These are phyloP conservation scores for Phytophthora niederhauseri DNA, from an alignment of 352 stramenopile species.

Conservation along the genomic window DNA sequence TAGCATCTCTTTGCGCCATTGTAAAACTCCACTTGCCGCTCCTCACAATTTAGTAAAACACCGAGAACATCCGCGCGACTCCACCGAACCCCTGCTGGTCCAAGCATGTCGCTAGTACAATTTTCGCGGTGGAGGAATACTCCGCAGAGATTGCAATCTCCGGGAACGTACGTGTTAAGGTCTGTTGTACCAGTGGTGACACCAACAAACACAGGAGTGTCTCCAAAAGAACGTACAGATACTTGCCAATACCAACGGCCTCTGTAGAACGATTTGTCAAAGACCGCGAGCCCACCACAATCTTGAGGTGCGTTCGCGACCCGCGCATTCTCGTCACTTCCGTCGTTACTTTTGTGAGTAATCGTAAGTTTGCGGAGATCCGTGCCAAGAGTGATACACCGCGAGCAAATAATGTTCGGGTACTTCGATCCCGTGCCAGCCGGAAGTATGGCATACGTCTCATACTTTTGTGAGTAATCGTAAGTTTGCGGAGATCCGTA, in stretches of 20 bases:
- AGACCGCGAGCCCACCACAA: conserved; percentile 64
- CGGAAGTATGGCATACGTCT: conserved; percentile 62
- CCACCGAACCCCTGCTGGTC: conserved; percentile 37
- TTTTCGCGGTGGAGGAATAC: conserved; percentile 52
- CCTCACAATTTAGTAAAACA: conserved; percentile 69
- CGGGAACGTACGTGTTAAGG: conserved; percentile 51
- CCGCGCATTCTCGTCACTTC: conserved; percentile 9
- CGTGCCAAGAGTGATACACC: conserved; percentile 64
- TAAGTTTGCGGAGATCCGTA: conserved; percentile 71
- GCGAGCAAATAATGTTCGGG: conserved; percentile 76
- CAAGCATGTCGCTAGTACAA: conserved; percentile 18
- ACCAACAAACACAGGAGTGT: conserved; percentile 76
- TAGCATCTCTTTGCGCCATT: conserved; percentile 42
- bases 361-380: conserved; percentile 73
- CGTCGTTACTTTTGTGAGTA: conserved; percentile 36
- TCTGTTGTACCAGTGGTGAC: conserved; percentile 58
- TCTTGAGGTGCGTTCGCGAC: conserved; percentile 2
- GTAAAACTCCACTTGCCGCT: conserved; percentile 72
- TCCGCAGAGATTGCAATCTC: conserved; percentile 28
- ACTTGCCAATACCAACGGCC: conserved; percentile 89
- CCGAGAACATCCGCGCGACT: conserved; percentile 46
- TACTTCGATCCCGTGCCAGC: conserved; percentile 56
- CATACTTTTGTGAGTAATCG: conserved; percentile 50
- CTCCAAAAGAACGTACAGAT: conserved; percentile 50
- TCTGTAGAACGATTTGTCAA: conserved; percentile 60